Evolutionary conservation across 768 basidiomycete genomes (phyloP), one percentile per base, ranked within the genome.

Genomic region (Heimioporus sp.): DNA sequence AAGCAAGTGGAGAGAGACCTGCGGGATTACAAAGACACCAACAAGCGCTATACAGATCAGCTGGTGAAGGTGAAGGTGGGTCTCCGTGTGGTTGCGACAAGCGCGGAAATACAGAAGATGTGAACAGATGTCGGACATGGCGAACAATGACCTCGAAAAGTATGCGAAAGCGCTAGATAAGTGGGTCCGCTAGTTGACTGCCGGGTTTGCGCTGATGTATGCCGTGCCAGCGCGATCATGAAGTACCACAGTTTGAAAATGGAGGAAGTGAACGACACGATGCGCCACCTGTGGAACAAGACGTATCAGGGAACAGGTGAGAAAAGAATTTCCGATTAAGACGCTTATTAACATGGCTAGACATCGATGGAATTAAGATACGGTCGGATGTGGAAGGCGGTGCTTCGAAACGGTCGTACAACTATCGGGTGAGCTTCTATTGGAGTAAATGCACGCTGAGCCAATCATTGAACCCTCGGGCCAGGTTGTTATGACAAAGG

Each of bases 191-290:
- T 31, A 38, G 28, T 39, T 21, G 35, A 11, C 6, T 5, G 24
- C 24, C 4, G 7, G 24, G 17, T 51, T 43, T 34, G 17, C 19
- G 36, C 6, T 65, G 46, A 71, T 55, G 38, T 37, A 19, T 55
- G 51, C 4, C 15, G 39, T 17, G 21, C 2, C 52, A 98, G 96
- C 59, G 97, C 95, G 38, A 98, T 99, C 68, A 97, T 99, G 92
- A 92, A 92, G 70, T 99, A 98, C 63, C 97, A 99, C 64, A 75
- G 85, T 13, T 78, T 97, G 61, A 99, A 99, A 73, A 97, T 98
- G 97, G 92, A 95, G 69, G 97, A 99, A 75, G 94, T 99, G 62
- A 99, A 99, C 64, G 94, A 97, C 62, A 95, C 87, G 13, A 96
- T 98, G 84, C 87, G 87, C 43, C 92, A 97, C 64, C 69, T 98